Evolutionary conservation across 495 filamentous ascomycete genomes (phyloP).

Genomic region (Thermothielavioides terrestris): DNA sequence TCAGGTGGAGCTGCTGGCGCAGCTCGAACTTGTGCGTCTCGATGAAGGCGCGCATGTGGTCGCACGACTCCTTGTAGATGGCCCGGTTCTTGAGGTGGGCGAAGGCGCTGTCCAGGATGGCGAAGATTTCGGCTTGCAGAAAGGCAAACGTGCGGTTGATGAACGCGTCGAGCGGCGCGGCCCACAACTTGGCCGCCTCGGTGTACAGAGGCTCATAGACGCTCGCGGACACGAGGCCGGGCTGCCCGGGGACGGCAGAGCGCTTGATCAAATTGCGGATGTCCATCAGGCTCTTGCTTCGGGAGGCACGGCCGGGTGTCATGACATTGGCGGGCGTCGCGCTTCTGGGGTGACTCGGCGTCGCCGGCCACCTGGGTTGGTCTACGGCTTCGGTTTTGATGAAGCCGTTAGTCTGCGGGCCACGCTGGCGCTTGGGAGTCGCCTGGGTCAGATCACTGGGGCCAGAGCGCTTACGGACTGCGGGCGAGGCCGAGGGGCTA

Average conservation of each 20-base stretch:
- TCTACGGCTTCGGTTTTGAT: slow-evolving; percentile 17
- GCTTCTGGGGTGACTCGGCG: neutral
- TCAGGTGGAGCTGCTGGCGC: slow-evolving; percentile 17
- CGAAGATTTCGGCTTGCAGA: slow-evolving; percentile 21
- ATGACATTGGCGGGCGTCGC: neutral
- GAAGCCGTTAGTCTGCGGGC: neutral
- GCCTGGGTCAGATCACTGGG: neutral
- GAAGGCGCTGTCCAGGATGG: slow-evolving; percentile 30
- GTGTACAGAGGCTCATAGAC: slow-evolving; percentile 35
- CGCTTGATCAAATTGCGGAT: slow-evolving; percentile 29
- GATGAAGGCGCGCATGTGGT: slow-evolving; percentile 30
- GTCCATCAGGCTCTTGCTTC: slow-evolving; percentile 19
- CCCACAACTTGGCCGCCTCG: slow-evolving; percentile 32
- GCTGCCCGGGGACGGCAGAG: slow-evolving; percentile 37
- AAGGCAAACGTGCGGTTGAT: slow-evolving; percentile 29
- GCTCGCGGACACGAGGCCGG: slow-evolving; percentile 31
- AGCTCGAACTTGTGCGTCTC: slow-evolving; percentile 20
- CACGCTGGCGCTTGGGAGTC: slow-evolving; percentile 13
- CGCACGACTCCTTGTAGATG: slow-evolving; percentile 30
- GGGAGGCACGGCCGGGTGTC: neutral
- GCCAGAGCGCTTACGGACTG: slow-evolving; percentile 10
- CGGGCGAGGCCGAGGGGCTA: slow-evolving; percentile 18
- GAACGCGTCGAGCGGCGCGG: slow-evolving; percentile 24
- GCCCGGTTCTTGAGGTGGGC: slow-evolving; percentile 28
- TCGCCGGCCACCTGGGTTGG: neutral